Percentiles rank a stretch among this genome's conserved stretches.
phyloP scores from a whole-genome alignment of 2,329 filamentous ascomycete genomes.

The Lecanicillium sp. region DNA sequence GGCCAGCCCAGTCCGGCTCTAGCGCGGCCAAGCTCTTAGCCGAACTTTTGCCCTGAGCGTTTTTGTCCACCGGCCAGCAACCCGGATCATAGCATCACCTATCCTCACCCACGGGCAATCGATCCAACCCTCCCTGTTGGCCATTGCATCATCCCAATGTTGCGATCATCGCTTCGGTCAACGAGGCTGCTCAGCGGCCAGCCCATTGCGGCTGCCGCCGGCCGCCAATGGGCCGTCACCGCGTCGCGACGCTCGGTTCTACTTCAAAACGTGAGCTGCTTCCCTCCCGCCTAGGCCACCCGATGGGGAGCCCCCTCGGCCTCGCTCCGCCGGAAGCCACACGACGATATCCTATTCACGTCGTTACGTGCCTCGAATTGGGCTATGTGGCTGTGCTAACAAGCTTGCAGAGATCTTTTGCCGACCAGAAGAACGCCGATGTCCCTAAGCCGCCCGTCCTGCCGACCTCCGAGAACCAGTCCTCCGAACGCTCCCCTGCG shows the following conservation, averaged over 20 bases:
- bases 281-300: no score
- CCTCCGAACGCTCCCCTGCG: slow-evolving; percentile 39
- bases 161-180: slow-evolving; percentile 63
- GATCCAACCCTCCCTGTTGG: slow-evolving; percentile 31
- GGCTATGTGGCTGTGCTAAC: no score
- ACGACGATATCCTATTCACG: no score
- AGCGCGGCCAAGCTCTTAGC: slow-evolving; percentile 28
- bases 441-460: slow-evolving; percentile 45
- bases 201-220: slow-evolving; percentile 45
- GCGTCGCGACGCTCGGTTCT: slow-evolving; percentile 27
- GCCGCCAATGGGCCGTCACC: slow-evolving; percentile 52
- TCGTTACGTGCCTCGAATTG: no score
- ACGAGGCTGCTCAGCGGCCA: slow-evolving; percentile 53
- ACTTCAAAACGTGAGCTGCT: slow-evolving; percentile 12
- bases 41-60: slow-evolving; percentile 40
- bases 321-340: no score
- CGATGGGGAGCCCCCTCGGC: no score
- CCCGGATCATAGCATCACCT: slow-evolving; percentile 16
- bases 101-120: slow-evolving; percentile 22
- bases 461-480: slow-evolving; percentile 48
- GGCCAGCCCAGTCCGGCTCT: slow-evolving; percentile 12
- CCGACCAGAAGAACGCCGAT: slow-evolving; percentile 47
- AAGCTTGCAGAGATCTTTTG: slow-evolving; percentile 47
- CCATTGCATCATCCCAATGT: slow-evolving; percentile 53
- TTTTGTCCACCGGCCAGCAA: slow-evolving; percentile 31